These are phyloP conservation scores for Wakefieldia striispora DNA, from an alignment of 768 basidiomycete species.

Conservation along the genomic window DNA sequence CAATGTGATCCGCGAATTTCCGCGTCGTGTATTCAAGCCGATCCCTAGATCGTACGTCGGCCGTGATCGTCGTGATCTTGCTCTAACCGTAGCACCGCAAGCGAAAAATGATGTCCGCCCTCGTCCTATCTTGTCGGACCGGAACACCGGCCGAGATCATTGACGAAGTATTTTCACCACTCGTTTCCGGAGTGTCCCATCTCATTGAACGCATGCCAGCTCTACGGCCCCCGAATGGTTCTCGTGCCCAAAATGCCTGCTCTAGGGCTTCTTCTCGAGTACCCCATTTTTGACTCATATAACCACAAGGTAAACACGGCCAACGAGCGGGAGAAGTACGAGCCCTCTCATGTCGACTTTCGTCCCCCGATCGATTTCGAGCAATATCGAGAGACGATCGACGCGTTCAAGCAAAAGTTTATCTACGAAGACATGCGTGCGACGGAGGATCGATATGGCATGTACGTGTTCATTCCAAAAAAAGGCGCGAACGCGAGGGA, in stretches of 20 bases:
- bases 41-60: slow-evolving; percentile 30
- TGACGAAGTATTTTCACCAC: slow-evolving; percentile 50
- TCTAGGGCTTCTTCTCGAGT: slow-evolving; percentile 87
- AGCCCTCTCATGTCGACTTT: slow-evolving; percentile 56
- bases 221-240: slow-evolving; percentile 75
- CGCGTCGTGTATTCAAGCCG: slow-evolving; percentile 24
- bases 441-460: slow-evolving; percentile 73
- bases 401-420: slow-evolving; percentile 77
- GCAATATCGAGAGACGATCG: slow-evolving; percentile 60
- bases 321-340: slow-evolving; percentile 42
- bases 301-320: slow-evolving; percentile 52
- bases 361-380: slow-evolving; percentile 75
- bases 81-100: slow-evolving; percentile 33
- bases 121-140: slow-evolving; percentile 79
- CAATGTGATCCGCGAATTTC: not conserved
- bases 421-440: slow-evolving; percentile 87
- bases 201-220: slow-evolving; percentile 36
- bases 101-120: slow-evolving; percentile 95
- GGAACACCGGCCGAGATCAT: slow-evolving; percentile 72
- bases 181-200: not conserved
- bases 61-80: not conserved
- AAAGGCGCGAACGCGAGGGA: not conserved
- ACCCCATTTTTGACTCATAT: slow-evolving; percentile 79
- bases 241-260: slow-evolving; percentile 96
- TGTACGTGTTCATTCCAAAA: slow-evolving; percentile 50